Evolutionary conservation across 129 eudicot species (phyloP).

Genomic region (Arctium lappa): DNA sequence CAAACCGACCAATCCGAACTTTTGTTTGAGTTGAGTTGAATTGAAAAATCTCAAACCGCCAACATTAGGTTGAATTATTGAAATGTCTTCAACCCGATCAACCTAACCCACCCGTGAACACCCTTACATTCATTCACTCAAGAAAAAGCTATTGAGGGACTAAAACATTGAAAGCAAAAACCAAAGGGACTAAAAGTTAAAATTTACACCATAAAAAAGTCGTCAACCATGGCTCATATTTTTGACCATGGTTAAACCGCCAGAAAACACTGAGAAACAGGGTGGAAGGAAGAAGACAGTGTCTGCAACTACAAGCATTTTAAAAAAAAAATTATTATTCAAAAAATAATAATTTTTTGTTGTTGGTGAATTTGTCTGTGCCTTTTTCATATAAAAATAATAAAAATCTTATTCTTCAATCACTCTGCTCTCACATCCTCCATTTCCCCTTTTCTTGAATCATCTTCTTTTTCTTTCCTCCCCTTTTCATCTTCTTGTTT

Average conservation of each 20-base stretch:
- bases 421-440: constrained; percentile 17
- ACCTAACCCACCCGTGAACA: too few relatives aligned
- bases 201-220: not conserved
- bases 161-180: not conserved
- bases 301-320: not conserved
- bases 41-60: too few relatives aligned
- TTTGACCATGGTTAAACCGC: constrained; percentile 1
- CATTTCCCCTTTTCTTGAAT: not conserved
- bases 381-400: not conserved
- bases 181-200: not conserved
- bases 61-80: too few relatives aligned
- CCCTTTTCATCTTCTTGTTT: not conserved
- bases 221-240: constrained; percentile 5
- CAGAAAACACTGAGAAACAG: not conserved
- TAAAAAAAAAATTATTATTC: not conserved
- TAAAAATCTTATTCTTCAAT: constrained; percentile 15
- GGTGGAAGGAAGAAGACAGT: constrained; percentile 11
- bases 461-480: not conserved
- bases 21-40: too few relatives aligned
- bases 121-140: not conserved
- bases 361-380: constrained; percentile 10
- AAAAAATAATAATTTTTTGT: not conserved
- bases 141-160: not conserved
- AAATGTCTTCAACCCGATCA: too few relatives aligned
- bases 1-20: too few relatives aligned